Evolutionary conservation across 305 asterid species (phyloP).

Genomic region (Fraxinus platypoda): DNA sequence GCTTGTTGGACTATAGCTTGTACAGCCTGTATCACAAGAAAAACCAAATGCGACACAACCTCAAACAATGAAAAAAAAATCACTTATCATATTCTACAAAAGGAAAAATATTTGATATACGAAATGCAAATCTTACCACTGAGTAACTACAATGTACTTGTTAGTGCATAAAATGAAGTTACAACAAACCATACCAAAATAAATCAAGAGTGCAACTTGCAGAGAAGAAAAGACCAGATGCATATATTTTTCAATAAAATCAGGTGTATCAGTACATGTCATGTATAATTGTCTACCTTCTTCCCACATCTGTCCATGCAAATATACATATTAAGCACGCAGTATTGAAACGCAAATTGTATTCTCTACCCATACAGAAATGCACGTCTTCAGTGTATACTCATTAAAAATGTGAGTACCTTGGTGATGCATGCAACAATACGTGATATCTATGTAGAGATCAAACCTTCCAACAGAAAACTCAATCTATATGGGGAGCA

Average conservation of each 20-base stretch:
- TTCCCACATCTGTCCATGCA: not conserved
- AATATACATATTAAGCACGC: not conserved
- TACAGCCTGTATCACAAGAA: slow-evolving; percentile 62
- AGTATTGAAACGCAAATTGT: not conserved
- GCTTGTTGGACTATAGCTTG: slow-evolving; percentile 98
- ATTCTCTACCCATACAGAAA: not conserved
- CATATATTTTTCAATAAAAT: not conserved
- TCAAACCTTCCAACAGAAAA: not conserved
- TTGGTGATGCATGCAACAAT: not conserved
- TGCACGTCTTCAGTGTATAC: not conserved
- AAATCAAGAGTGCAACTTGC: not conserved
- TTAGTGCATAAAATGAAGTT: not conserved
- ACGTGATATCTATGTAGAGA: not conserved
- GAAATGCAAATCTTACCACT: not conserved
- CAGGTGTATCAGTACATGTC: not conserved
- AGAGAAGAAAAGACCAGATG: not conserved
- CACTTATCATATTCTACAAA: not conserved
- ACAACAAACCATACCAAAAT: not conserved
- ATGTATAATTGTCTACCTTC: not conserved
- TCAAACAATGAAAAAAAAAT: slow-evolving; percentile 6
- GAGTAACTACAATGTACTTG: not conserved
- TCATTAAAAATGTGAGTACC: not conserved
- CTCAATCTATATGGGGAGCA: not conserved
- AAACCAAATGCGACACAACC: slow-evolving; percentile 13
- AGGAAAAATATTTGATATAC: not conserved